Conservation (phyloP, 768 basidiomycete genomes). For the Lanmaoa rubissima region DNA sequence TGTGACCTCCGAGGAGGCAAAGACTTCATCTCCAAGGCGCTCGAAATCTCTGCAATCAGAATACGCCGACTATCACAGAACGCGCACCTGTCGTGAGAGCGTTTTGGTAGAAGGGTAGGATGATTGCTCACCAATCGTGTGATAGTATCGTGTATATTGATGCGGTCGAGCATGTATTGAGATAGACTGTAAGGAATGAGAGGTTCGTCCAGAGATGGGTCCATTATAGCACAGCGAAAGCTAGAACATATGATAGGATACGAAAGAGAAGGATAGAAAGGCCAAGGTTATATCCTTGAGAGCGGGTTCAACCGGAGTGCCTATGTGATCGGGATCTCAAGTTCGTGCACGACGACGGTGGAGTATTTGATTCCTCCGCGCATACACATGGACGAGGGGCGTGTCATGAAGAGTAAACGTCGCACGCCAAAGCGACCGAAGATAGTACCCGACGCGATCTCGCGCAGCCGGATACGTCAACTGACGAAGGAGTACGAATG, state of each 20-base stretch:
- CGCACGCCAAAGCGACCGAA: background rate
- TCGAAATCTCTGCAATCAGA: constrained; percentile 28
- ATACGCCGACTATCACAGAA: constrained; percentile 18
- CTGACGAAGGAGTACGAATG: background rate
- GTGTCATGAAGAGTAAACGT: constrained; percentile 11
- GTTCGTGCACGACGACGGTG: background rate
- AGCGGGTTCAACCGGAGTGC: constrained; percentile 3
- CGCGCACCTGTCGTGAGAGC: background rate
- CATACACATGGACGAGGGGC: background rate
- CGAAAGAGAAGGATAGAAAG: background rate
- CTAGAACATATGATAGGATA: background rate
- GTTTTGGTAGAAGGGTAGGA: background rate
- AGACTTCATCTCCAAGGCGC: constrained; percentile 26
- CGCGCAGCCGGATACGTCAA: constrained; percentile 19
- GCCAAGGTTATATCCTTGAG: constrained; percentile 10
- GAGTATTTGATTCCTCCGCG: background rate
- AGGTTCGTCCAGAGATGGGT: constrained; percentile 4
- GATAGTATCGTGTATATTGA: constrained; percentile 30
- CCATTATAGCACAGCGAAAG: constrained; percentile 3
- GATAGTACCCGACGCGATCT: background rate
- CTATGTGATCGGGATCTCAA: background rate
- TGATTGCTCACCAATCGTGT: constrained; percentile 22
- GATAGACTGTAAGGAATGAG: constrained; percentile 15
- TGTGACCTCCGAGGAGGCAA: constrained; percentile 22
- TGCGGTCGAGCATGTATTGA: constrained; percentile 26